A percentile compares a stretch with the other conserved stretches of the same genome.
Evolutionary conservation across 345 rosid species (phyloP).

Genomic region (Draba incana): DNA sequence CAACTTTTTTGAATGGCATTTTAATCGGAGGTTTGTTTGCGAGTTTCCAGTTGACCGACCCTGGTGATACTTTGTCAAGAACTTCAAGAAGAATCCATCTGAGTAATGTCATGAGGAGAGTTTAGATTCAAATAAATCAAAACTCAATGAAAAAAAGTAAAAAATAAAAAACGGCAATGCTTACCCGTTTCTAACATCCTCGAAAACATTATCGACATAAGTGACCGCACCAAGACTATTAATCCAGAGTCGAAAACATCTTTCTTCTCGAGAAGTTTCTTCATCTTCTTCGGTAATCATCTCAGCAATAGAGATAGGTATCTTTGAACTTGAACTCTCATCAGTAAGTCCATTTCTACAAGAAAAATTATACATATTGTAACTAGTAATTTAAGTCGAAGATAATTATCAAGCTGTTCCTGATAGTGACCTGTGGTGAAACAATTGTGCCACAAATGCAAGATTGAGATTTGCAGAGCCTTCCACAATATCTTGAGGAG

Average conservation of each 20-base stretch:
- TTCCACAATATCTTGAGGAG: constrained; percentile 82
- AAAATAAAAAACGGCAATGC: constrained; percentile 2
- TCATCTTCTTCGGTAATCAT: constrained; percentile 91
- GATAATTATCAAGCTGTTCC: constrained; percentile 20
- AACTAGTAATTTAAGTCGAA: neutral
- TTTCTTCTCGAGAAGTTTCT: constrained; percentile 78
- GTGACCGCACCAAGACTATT: constrained; percentile 78
- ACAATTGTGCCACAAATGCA: constrained; percentile 89
- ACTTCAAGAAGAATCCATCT: constrained; percentile 92
- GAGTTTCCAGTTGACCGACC: constrained; percentile 82
- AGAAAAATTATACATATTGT: neutral
- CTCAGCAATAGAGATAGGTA: constrained; percentile 55
- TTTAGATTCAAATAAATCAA: neutral
- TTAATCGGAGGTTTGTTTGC: constrained; percentile 86
- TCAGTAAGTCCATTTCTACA: constrained; percentile 74
- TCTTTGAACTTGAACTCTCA: constrained; percentile 48
- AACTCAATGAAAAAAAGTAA: neutral
- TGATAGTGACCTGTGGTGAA: constrained; percentile 61
- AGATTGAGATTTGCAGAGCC: constrained; percentile 96
- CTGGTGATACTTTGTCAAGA: constrained; percentile 72
- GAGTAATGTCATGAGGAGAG: constrained; percentile 10
- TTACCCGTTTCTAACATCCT: constrained; percentile 88
- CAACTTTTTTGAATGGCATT: constrained; percentile 91
- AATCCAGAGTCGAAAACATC: constrained; percentile 92
- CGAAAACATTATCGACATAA: constrained; percentile 71